phyloP scores from a whole-genome alignment of 2,329 filamentous ascomycete genomes.

The Apiospora malaysiana region DNA sequence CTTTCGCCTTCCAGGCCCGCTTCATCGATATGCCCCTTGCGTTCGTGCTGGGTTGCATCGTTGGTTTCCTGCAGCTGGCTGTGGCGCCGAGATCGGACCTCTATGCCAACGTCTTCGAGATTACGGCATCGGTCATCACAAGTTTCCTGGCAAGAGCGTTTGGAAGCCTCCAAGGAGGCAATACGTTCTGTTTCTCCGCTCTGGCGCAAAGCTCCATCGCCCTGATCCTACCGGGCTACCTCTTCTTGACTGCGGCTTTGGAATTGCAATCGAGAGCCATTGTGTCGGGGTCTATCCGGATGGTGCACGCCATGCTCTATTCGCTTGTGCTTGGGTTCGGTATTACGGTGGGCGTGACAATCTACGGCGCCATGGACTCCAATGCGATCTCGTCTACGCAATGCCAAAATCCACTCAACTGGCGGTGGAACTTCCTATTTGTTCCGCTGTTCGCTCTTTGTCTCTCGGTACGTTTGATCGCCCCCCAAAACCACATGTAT shows the following conservation, averaged over 20 bases:
- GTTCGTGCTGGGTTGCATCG: constrained; percentile 72
- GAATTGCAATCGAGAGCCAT: constrained; percentile 74
- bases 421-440: constrained; percentile 67
- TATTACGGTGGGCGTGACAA: constrained; percentile 58
- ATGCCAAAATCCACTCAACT: constrained; percentile 38
- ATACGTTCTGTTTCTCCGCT: constrained; percentile 69
- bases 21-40: constrained; percentile 75
- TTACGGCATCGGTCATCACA: constrained; percentile 64
- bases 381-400: constrained; percentile 43
- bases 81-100: constrained; percentile 72
- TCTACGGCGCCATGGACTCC: constrained; percentile 52
- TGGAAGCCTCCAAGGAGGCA: constrained; percentile 59
- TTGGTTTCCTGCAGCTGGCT: constrained; percentile 74
- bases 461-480: constrained; percentile 24
- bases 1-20: constrained; percentile 76
- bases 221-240: constrained; percentile 69
- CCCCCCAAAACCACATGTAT: constrained; percentile 25
- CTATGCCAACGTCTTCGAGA: constrained; percentile 70
- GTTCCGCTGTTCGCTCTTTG: constrained; percentile 76
- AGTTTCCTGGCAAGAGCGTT: constrained; percentile 68
- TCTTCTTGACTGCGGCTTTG: constrained; percentile 57
- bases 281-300: constrained; percentile 73
- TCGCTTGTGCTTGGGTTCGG: constrained; percentile 75
- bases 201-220: constrained; percentile 70
- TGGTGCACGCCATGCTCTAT: constrained; percentile 78